Base-by-base conservation (phyloP, 2,329 filamentous ascomycete species). In the Epichloe aotearoae region DNA sequence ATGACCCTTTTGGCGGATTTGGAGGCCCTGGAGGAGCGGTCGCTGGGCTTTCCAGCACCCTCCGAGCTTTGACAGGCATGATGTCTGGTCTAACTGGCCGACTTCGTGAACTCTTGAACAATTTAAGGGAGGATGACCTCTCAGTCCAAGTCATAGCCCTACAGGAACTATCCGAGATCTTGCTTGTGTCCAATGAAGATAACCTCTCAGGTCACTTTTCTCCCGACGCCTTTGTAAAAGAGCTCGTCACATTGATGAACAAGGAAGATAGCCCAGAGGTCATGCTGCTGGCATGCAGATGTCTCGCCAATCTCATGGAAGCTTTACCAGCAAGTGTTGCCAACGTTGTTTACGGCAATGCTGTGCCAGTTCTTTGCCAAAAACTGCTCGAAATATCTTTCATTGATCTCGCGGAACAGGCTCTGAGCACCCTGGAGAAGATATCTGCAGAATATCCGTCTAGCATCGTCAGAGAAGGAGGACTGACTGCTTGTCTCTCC, bases 251-350 rank as follows among this genome's bases (percentile, higher is more conserved):
- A 12, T 71, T 98, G 58, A 97, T 98, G 93, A 88, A 87, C 62
- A 88, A 94, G 52, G 88, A 95, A 60, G 89, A 94, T 64, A 96
- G 95, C 59, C 87, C 90, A 0, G 93, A 98, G 66, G 88, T 97
- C 54, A 97, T 97, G 91, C 82, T 98, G 12, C 76, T 97, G 53
- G 91, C 93, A 19, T 98, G 93, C 64, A 86, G 94, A 53, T 97
- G 88, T 66, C 78, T 98, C 59, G 93, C 93, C 53, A 97, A 98
- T 64, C 69, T 98, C 50, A 98, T 98, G 93, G 93, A 98, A 66
- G 94, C 91, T 26, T 73, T 98, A 33, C 90, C 93, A 19, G 84
- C 88, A 36, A 91, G 91, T 52, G 93, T 93, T 46, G 87, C 89
- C 12, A 96, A 95, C 64, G 89, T 98, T 14, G 93, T 97, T 4